These are phyloP conservation scores for Ganoderma meredithae DNA, from an alignment of 1,284 basidiomycete species.

Conservation along the genomic window DNA sequence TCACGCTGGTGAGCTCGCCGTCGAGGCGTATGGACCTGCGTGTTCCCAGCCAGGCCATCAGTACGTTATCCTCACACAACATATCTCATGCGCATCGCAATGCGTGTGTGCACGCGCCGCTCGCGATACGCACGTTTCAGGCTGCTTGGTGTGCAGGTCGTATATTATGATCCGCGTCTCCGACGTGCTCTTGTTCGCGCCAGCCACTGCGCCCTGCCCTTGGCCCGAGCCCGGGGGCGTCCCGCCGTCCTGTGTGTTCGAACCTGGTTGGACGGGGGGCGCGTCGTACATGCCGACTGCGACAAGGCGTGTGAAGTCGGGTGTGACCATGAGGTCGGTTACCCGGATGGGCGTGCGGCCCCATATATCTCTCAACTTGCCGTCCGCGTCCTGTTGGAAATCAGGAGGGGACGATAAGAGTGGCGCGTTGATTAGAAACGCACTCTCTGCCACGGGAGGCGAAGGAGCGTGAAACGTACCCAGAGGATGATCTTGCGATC, in stretches of 20 bases:
- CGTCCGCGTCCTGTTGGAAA: constrained; percentile 69
- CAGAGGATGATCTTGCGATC: constrained; percentile 91
- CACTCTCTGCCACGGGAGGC: background rate
- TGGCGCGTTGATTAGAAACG: constrained; percentile 15
- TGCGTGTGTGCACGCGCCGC: too few species aligned
- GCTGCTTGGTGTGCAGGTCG: constrained; percentile 69
- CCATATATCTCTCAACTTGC: constrained; percentile 77
- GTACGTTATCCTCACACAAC: constrained; percentile 9
- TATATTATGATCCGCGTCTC: constrained; percentile 80
- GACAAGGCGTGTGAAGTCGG: constrained; percentile 85
- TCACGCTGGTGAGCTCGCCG: constrained; percentile 88
- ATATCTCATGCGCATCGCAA: background rate
- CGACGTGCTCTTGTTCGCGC: constrained; percentile 46
- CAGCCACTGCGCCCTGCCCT: constrained; percentile 36
- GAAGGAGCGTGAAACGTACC: constrained; percentile 53
- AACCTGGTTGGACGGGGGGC: constrained; percentile 34
- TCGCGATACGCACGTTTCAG: constrained; percentile 62
- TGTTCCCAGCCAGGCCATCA: constrained; percentile 17
- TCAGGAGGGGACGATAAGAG: background rate
- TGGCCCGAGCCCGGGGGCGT: constrained; percentile 42
- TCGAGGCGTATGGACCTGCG: constrained; percentile 71
- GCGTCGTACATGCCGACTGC: constrained; percentile 76
- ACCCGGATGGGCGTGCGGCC: constrained; percentile 83
- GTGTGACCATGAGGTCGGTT: constrained; percentile 87
- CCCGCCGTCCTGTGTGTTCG: constrained; percentile 29